Evolutionary conservation across 352 stramenopile species (phyloP).

Genomic region (Globisporangium canariense): DNA sequence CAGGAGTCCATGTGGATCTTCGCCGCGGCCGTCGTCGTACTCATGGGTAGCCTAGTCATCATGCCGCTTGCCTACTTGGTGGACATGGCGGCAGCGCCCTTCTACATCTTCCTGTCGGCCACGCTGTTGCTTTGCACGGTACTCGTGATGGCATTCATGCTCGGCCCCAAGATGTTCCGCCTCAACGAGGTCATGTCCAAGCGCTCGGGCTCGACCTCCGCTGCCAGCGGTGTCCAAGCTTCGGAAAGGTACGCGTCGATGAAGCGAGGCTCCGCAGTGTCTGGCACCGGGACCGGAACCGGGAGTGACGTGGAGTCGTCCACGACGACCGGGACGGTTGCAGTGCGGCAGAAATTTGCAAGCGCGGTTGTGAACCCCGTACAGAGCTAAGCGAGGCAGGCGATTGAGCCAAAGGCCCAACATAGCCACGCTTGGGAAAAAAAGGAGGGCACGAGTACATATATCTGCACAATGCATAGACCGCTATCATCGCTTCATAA

Average conservation of each 20-base stretch:
- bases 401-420: no score
- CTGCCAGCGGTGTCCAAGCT: neutral
- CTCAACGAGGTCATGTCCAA: conserved; percentile 20
- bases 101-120: conserved; percentile 33
- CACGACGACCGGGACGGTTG: neutral
- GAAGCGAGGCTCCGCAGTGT: neutral
- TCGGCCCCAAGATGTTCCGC: conserved; percentile 38
- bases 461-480: no score
- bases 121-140: conserved; percentile 31
- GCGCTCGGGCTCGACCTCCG: neutral
- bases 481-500: no score
- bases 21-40: conserved; percentile 38
- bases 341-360: neutral
- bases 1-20: conserved; percentile 72
- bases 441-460: no score
- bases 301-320: neutral
- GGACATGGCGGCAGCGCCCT: conserved; percentile 29
- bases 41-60: conserved; percentile 45
- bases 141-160: conserved; percentile 41
- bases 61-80: conserved; percentile 52
- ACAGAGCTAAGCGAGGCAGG: neutral
- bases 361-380: neutral
- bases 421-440: no score
- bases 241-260: neutral
- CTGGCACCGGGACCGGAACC: neutral